Conservation (phyloP, 331 rosid genomes). For the Telfairia occidentalis region DNA sequence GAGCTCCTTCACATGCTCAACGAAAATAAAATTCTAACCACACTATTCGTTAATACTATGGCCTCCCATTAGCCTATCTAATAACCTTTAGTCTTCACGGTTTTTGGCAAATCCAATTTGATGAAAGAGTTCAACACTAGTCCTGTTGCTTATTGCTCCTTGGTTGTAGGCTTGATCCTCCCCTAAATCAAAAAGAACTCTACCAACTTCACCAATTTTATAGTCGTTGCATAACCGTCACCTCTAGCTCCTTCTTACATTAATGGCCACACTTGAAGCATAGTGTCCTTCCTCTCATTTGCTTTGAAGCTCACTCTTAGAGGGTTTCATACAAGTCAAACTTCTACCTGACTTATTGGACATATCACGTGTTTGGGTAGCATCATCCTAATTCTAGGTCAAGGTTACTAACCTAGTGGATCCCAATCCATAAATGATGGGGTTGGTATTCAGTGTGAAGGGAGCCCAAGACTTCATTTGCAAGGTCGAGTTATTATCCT, state of each 20-base stretch:
- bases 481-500: neutral
- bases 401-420: neutral
- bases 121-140: neutral
- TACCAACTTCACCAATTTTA: neutral
- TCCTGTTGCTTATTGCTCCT: neutral
- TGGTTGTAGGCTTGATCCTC: neutral
- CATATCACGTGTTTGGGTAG: neutral
- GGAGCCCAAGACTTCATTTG: neutral
- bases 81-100: neutral
- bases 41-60: neutral
- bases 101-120: neutral
- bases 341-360: neutral
- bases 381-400: neutral
- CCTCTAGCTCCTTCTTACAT: neutral
- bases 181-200: neutral
- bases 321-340: neutral
- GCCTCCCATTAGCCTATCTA: neutral
- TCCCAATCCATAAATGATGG: neutral
- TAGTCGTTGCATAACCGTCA: neutral
- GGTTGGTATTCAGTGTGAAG: neutral
- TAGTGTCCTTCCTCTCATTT: neutral
- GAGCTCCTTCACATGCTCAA: neutral
- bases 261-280: neutral
- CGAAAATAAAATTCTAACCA: neutral
- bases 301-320: too few relatives aligned